phyloP scores from a whole-genome alignment of 805 yeast species.

The Starmerella geochares region DNA sequence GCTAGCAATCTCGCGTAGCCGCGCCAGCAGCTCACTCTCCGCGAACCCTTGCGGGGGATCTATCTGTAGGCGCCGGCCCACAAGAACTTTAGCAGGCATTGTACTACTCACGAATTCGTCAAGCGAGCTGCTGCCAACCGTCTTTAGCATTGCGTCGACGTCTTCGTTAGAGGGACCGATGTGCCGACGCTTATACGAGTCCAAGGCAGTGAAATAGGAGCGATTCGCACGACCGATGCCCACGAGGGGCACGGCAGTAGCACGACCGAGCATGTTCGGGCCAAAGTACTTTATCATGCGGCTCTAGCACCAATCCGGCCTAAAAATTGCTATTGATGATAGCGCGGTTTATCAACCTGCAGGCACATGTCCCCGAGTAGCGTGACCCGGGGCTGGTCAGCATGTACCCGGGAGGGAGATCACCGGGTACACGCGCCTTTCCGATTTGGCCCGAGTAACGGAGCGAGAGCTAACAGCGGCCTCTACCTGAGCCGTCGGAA shows the following conservation, averaged over 20 bases:
- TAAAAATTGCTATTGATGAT: background rate
- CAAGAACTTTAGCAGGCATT: constrained; percentile 66
- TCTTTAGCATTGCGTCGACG: constrained; percentile 53
- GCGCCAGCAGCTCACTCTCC: constrained; percentile 68
- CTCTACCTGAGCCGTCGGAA: no score
- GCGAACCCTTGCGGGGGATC: constrained; percentile 65
- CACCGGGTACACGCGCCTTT: background rate
- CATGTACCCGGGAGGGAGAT: background rate
- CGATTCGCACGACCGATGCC: background rate
- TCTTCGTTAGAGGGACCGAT: constrained; percentile 61
- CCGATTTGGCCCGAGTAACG: background rate
- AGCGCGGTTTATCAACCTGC: background rate
- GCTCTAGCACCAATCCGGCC: background rate
- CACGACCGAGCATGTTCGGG: background rate
- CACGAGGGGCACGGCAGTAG: background rate
- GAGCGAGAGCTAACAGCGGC: background rate
- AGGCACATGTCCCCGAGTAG: background rate
- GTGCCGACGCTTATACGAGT: constrained; percentile 83
- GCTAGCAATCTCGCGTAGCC: constrained; percentile 56
- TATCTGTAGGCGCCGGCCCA: constrained; percentile 55
- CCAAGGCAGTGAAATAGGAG: constrained; percentile 30
- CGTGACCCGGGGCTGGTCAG: background rate
- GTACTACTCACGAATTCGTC: constrained; percentile 61
- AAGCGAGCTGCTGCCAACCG: constrained; percentile 56
- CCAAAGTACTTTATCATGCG: background rate